Evolutionary conservation across 305 asterid genomes (phyloP).

Genomic region (Fraxinus floribunda): DNA sequence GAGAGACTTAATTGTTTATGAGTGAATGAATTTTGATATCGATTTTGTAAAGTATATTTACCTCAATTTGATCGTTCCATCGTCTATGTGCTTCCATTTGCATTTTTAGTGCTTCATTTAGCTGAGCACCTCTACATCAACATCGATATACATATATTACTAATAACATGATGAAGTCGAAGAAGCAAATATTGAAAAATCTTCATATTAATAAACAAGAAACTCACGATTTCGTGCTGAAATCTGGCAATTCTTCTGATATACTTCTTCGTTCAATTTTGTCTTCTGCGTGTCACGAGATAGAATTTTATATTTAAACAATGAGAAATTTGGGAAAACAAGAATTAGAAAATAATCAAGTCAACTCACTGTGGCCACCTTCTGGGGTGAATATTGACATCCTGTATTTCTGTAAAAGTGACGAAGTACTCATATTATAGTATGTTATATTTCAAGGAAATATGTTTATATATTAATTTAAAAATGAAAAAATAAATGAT

Average conservation of each 20-base stretch:
- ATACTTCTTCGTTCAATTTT: constrained; percentile 68
- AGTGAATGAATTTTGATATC: neutral
- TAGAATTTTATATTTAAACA: neutral
- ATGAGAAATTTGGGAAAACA: neutral
- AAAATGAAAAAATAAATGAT: neutral
- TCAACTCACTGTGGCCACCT: constrained; percentile 58
- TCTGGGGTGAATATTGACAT: constrained; percentile 79
- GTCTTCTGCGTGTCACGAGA: constrained; percentile 42
- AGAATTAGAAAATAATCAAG: neutral
- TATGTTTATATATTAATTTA: neutral
- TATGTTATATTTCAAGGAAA: neutral
- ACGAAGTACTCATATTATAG: constrained; percentile 5
- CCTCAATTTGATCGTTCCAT: constrained; percentile 69
- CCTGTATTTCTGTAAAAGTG: constrained; percentile 65
- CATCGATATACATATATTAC: neutral
- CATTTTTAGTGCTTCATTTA: constrained; percentile 64
- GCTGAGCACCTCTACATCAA: constrained; percentile 57
- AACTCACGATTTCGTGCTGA: constrained; percentile 71
- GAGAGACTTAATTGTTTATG: neutral
- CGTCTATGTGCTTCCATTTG: constrained; percentile 71
- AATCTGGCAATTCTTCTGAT: constrained; percentile 74
- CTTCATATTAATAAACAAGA: neutral
- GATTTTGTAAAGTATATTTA: constrained; percentile 6
- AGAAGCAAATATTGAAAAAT: neutral
- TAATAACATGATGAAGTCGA: neutral